A percentile compares a stretch with the other conserved stretches of the same genome.
Evolutionary conservation across 192 early-diverging fungal genomes (phyloP).

Genomic region (Phycomyces blakesleeanus): DNA sequence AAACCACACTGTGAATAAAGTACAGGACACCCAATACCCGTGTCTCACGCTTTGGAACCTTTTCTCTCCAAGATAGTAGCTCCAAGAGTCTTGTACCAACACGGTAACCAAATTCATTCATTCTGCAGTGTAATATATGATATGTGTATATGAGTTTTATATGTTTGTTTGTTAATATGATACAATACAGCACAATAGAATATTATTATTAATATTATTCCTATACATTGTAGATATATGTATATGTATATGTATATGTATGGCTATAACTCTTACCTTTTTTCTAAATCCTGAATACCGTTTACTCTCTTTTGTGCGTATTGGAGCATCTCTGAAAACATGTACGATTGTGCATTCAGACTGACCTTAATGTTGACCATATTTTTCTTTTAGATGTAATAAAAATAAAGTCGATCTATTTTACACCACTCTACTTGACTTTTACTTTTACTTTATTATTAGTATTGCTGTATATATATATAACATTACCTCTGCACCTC

Average conservation of each 20-base stretch:
- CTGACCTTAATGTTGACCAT: constrained; percentile 54
- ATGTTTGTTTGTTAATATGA: no score
- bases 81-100: constrained; percentile 89
- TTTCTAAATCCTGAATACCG: constrained; percentile 94
- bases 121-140: constrained; percentile 38
- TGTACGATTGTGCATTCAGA: constrained; percentile 79
- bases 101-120: constrained; percentile 90
- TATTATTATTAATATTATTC: no score
- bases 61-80: constrained; percentile 88
- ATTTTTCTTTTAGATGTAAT: no score
- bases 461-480: background rate
- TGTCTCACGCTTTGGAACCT: constrained; percentile 83
- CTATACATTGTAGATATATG: no score
- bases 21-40: constrained; percentile 84
- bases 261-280: constrained; percentile 58
- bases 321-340: constrained; percentile 94
- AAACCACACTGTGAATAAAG: constrained; percentile 92
- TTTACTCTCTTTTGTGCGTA: constrained; percentile 95
- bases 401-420: no score
- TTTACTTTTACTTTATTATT: no score
- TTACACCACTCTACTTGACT: no score
- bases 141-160: background rate
- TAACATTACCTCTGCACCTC: constrained; percentile 13
- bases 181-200: no score
- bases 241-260: background rate